Evolutionary conservation across 495 filamentous ascomycete species (phyloP), one percentile per base, ranked within the genome.

Genomic region (Aspergillus sparsus): DNA sequence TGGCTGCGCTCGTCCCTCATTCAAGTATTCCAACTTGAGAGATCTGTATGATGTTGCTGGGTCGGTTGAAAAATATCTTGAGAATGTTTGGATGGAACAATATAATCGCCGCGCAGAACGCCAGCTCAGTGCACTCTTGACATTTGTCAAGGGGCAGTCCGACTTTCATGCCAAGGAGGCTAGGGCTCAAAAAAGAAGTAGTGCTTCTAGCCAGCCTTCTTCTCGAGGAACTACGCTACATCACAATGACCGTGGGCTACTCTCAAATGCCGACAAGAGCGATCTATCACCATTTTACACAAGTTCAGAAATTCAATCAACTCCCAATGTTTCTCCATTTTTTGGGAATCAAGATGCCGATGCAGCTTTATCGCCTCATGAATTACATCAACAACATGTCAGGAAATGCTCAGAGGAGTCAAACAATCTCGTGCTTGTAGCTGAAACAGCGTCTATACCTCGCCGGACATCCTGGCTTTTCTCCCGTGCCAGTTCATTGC

Each of bases 1-100:
- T 65, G 71, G 79, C 32, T 65, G 70, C 18, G 77, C 82, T 16
- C 74, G 79, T 2, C 41, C 59, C 1, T 64, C 72, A 8, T 65
- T 73, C 31, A 53, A 49, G 6, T 58, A 62, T 10, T 16, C 39
- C 1, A 70, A 75, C 11, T 35, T 73, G 18, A 35, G 36, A 12
- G 63, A 62, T 36, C 37, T 78, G 0, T 62, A 66, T 11, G 70
- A 72, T 16, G 57, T 71, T 42, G 61, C 69, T 1, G 37, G 62
- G 35, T 51, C 66, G 7, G 61, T 71, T 39, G 55, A 65, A 7
- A 15, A 37, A 5, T 65, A 74, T 55, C 61, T 73, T 0, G 70
- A 73, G 32, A 71, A 61, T 34, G 51, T 62, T 10, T 55, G 62
- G 41, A 47, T 60, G n/a, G 45, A 53, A 10, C 60, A 67, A 12